These are phyloP conservation scores for Microstegium vimineum DNA, from an alignment of 176 grass and related monocot species.

Conservation along the genomic window DNA sequence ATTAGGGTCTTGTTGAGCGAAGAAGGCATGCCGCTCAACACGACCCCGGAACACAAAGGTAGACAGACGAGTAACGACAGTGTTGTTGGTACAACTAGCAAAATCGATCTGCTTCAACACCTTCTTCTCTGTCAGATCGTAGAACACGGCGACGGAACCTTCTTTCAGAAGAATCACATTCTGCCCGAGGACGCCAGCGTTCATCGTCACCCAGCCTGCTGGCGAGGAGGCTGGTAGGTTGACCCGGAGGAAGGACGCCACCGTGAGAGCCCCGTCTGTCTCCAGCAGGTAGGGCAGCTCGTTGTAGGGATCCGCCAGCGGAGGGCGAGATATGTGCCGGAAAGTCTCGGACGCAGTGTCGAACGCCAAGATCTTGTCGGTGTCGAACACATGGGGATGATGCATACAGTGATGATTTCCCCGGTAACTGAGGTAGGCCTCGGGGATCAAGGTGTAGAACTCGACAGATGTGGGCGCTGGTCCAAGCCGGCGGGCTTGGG, in stretches of 20 bases:
- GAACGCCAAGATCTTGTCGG: neutral
- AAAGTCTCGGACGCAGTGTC: slow-evolving; percentile 8
- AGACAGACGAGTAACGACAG: neutral
- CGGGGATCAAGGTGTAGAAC: neutral
- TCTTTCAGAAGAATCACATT: neutral
- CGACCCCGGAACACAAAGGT: neutral
- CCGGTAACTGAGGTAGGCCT: neutral
- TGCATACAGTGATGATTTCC: neutral
- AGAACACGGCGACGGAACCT: too few species aligned
- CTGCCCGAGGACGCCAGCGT: neutral
- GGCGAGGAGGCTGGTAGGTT: accelerated
- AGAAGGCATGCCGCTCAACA: slow-evolving; percentile 1
- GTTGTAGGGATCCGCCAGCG: neutral
- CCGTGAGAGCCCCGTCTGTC: neutral
- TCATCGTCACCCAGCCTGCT: neutral
- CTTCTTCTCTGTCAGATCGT: too few species aligned
- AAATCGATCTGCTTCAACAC: neutral
- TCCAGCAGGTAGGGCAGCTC: neutral
- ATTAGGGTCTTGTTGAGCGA: neutral
- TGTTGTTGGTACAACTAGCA: neutral
- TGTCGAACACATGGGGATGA: neutral
- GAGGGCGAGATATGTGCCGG: neutral
- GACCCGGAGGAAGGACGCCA: neutral
- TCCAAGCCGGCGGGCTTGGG: neutral
- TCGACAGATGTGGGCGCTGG: neutral